Percentiles rank a stretch among this genome's conserved stretches.
These are phyloP conservation scores for Adansonia grandidieri DNA, from an alignment of 441 rosid genomes.

Conservation along the genomic window DNA sequence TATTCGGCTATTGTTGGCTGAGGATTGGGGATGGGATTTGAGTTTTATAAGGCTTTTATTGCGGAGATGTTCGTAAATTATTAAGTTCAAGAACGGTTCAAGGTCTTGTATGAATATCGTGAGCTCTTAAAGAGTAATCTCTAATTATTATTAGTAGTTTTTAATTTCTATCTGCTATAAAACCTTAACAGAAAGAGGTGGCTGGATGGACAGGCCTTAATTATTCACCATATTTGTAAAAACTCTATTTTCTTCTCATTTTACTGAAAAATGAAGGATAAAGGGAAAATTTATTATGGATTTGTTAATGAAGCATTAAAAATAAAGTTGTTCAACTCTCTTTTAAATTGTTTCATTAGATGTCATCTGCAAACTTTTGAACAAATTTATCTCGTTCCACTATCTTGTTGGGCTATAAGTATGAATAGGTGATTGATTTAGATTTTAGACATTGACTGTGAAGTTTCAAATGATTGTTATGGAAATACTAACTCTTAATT, in stretches of 20 bases:
- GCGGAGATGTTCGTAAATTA: neutral
- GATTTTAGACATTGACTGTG: neutral
- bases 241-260: neutral
- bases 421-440: neutral
- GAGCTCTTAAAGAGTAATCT: neutral
- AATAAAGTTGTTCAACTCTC: neutral
- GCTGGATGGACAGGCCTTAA: neutral
- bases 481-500: too few species aligned
- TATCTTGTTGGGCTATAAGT: neutral
- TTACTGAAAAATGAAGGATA: neutral
- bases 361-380: neutral
- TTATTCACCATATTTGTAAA: neutral
- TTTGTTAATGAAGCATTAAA: neutral
- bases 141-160: neutral
- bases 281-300: neutral
- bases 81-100: slow-evolving; percentile 2
- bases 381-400: neutral
- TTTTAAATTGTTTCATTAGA: neutral
- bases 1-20: neutral
- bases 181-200: neutral
- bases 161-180: neutral
- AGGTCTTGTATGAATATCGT: neutral
- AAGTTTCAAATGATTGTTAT: neutral
- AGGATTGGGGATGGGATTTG: neutral
- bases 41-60: neutral